Evolutionary conservation across 257 asterid genomes (phyloP), one percentile per base, ranked within the genome.

Genomic region (Petunia axillaris): DNA sequence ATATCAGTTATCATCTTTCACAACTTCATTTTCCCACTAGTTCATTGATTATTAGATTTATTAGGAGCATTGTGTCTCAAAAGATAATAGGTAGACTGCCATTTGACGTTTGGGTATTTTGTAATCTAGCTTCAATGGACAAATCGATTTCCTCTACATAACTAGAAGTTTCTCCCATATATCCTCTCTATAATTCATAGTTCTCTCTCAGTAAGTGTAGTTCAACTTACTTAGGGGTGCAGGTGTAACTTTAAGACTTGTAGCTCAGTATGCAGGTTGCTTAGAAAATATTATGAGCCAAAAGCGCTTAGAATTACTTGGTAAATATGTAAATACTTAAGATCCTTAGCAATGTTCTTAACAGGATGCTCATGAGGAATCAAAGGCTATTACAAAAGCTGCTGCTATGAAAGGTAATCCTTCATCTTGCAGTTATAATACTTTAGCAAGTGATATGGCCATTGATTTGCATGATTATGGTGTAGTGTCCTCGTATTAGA

Each of bases 341-440:
- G 3, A 0, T 52, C 40, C 16, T 78, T 53, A 8, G 11, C 25
- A 38, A 48, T 74, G 50, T 46, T 73, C n/a, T 67, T 85, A 84
- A 84, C 90, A 96, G 99, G 97, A 93, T 81, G 97, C 99, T 76
- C 99, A 96, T 76, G 98, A 96, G 91, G 98, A 96, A 85, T 94
- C 99, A 81, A 96, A 91, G 89, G 86, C 97, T 53, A 82, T 94
- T 53, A 96, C 99, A 39, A 96, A 94, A 88, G 99, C 99, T 86
- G 82, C 97, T 84, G 82, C 92, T 16, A 96, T 96, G 99, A 96
- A 96, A 91, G 92, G 99, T 92, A 88, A 67, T 52, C 76, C 59
- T 50, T 63, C 43, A 37, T 79, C 43, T 46, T 60, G 75, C 58
- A 35, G 48, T 78, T 25, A 25, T 64, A 76, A 36, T 77, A 5